Evolutionary conservation across 176 grass and related monocot species (phyloP).

Genomic region (Musa schizocarpa): DNA sequence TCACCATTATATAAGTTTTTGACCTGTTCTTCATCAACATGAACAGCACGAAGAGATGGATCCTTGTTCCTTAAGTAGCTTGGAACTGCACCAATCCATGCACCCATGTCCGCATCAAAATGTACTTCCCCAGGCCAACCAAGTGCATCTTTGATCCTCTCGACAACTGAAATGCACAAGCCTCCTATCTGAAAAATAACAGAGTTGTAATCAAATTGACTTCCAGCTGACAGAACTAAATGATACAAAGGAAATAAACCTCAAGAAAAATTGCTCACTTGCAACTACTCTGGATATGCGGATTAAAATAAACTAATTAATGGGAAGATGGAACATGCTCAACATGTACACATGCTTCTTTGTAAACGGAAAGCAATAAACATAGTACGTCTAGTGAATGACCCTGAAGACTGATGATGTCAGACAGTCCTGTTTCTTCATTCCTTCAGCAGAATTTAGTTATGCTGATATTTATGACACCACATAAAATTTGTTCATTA

Average conservation of each 20-base stretch:
- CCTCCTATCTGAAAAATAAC: conserved; percentile 38
- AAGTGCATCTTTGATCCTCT: conserved; percentile 63
- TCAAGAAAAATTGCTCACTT: no score
- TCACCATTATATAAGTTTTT: conserved; percentile 1
- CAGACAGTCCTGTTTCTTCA: no score
- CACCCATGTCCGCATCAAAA: conserved; percentile 46
- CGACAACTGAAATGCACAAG: conserved; percentile 51
- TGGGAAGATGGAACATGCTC: no score
- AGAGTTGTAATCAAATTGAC: neutral
- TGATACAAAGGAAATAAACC: neutral
- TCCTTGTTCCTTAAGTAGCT: conserved; percentile 38
- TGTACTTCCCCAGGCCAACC: conserved; percentile 51
- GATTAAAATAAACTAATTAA: no score
- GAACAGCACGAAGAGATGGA: conserved; percentile 1
- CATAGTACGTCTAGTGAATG: no score
- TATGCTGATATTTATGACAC: no score
- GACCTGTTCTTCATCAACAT: conserved; percentile 2
- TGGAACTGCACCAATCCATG: conserved; percentile 66
- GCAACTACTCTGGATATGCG: no score
- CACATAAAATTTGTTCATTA: no score
- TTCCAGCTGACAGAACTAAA: neutral
- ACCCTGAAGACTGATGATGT: no score
- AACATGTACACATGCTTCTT: no score
- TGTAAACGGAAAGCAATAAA: no score
- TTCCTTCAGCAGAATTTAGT: no score